Evolutionary conservation across 129 eudicot species (phyloP).

Genomic region (Arctium minus): DNA sequence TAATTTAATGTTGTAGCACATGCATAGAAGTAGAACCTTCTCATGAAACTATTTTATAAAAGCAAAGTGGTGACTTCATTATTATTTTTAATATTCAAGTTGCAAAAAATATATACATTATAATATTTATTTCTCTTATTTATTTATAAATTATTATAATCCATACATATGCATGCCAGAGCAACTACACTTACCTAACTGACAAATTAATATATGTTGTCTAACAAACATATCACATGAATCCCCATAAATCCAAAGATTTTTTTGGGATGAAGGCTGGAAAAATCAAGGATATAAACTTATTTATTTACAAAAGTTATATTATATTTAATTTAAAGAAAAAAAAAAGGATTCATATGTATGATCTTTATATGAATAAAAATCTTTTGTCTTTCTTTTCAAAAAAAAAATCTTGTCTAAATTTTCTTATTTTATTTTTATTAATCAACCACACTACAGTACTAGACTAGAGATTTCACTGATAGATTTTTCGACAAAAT

Average conservation of each 20-base stretch:
- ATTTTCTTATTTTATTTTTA: no score
- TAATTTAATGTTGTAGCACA: constrained; percentile 30
- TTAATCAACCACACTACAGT: no score
- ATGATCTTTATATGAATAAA: neutral
- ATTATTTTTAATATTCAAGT: constrained; percentile 16
- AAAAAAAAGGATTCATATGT: neutral
- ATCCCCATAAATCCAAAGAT: constrained; percentile 19
- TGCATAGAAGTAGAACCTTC: constrained; percentile 39
- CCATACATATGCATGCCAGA: constrained; percentile 29
- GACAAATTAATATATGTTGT: constrained; percentile 24
- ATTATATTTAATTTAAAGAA: neutral
- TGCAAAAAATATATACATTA: neutral
- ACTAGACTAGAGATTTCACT: no score
- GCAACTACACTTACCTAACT: constrained; percentile 32
- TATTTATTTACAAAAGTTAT: neutral
- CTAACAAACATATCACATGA: constrained; percentile 51
- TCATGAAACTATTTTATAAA: constrained; percentile 12
- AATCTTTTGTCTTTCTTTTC: no score
- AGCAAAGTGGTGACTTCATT: constrained; percentile 28
- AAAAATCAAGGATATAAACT: neutral
- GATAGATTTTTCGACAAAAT: no score
- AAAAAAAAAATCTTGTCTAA: no score
- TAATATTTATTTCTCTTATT: neutral
- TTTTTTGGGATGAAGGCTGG: neutral
- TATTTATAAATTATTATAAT: constrained; percentile 15